Base-by-base conservation (phyloP, 139 green algal species). In the Nannochloris sp. region DNA sequence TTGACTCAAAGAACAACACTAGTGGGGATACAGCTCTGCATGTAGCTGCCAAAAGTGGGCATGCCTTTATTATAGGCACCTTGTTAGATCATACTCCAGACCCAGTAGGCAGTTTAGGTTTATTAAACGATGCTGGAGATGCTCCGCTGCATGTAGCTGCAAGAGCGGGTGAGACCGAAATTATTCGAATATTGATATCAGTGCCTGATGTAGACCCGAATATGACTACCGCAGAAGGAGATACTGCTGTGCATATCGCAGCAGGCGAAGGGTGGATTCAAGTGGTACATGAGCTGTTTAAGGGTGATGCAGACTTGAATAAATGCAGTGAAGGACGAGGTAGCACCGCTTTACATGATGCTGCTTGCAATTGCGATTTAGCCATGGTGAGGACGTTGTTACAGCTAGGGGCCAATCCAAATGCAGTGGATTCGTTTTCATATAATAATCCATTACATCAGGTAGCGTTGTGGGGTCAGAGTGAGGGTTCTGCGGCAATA, bases 331-430 rank as follows among this genome's bases (percentile, higher is more conserved):
- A 47, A n/a, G 36, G 23, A 10, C 30, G 19, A 14, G 56, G 56
- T 30, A 64, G 46, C 32, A 54, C 56, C 29, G 6, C 56, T 29
- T 25, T 64, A 14, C 56, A 64, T 64, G 56, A 64, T n/a, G 56
- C 56, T 0, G n/a, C 32, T 4, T 64, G 56, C 25, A 25, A 57
- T 32, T 14, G 24, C 32, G 19, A 64, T 6, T 48, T 38, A 32
- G 56, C 29, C 13, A 10, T 25, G 4, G 56, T 57, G 12, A 64
- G 46, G 8, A 25, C 56, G 10, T 24, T 64, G 56, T 24, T 64
- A 5, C 19, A 47, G 32, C 23, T 24, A 32, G 56, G 56, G 19
- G 56, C 56, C 15, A 25, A 64, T 48, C 7, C 56, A 4, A 64
- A 64, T 29, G 56, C 24, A 12, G 46, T 5, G 36, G 15, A 48